These are phyloP conservation scores for Lachancea sp. DNA, from an alignment of 805 yeast genomes.

Conservation along the genomic window DNA sequence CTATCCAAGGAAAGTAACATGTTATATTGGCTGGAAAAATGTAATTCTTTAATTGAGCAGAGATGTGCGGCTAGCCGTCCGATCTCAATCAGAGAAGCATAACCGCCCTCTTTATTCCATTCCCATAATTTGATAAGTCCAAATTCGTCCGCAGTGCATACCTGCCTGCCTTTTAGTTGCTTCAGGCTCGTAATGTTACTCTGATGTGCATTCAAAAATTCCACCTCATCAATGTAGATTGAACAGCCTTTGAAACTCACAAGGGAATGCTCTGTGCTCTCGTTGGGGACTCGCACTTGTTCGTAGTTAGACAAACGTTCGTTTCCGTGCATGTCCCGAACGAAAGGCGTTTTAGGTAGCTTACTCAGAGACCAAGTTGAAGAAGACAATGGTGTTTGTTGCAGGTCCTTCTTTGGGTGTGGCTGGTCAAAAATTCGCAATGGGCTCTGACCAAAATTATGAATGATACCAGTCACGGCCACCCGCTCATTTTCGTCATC, in stretches of 20 bases:
- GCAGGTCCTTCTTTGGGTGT: constrained; percentile 43
- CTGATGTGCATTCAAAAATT: constrained; percentile 3
- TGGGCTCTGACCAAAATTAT: constrained; percentile 91
- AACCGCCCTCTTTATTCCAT: constrained; percentile 13
- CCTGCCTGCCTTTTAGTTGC: constrained; percentile 15
- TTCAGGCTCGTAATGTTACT: constrained; percentile 2
- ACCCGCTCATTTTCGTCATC: constrained; percentile 66
- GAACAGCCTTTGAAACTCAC: background rate
- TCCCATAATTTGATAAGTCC: constrained; percentile 60
- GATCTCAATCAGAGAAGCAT: constrained; percentile 28
- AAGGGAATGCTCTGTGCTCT: too few species aligned
- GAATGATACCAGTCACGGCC: constrained; percentile 78
- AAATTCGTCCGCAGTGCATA: constrained; percentile 40
- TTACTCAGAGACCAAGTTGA: background rate
- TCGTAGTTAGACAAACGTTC: background rate
- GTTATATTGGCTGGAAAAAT: constrained; percentile 47
- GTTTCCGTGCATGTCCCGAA: background rate
- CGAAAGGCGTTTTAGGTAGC: background rate
- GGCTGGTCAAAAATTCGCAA: constrained; percentile 60
- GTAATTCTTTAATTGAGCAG: constrained; percentile 39
- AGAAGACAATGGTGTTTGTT: background rate
- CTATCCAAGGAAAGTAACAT: constrained; percentile 48
- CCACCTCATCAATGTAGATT: background rate
- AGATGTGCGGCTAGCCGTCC: constrained; percentile 51
- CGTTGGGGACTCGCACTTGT: too few species aligned